Base-by-base conservation (phyloP, 2,329 filamentous ascomycete genomes). In the Elsinoe perseae region DNA sequence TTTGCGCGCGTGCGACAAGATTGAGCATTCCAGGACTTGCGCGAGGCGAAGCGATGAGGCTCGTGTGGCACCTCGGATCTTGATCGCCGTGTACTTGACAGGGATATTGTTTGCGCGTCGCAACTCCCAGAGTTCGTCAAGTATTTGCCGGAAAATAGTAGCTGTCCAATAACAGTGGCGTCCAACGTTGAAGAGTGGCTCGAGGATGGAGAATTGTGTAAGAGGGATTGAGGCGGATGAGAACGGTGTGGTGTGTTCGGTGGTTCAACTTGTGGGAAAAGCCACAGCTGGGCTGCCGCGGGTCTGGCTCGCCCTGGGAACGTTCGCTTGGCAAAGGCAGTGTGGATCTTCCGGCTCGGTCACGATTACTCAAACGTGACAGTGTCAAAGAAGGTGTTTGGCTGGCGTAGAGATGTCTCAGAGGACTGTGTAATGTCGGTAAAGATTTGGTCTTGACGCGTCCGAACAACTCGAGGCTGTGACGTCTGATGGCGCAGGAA, bases 261-360 rank as follows among this genome's bases (percentile, higher is more conserved):
- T 52, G 18, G 48, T 36, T 38, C 30, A 32, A 25, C 30, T 28
- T 32, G 28, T 52, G 48, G 48, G 48, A 52, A 38, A 52, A 52
- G 48, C 48, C 48, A 52, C 48, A 52, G 48, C 48, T 52, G 48
- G 46, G 25, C 48, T 38, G 48, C 48, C 48, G 48, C 30, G 30
- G 48, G 48, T 52, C 48, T 52, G 48, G 48, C 48, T 52, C 48
- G 48, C 30, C 30, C 48, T 36, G 30, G 14, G 25, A 52, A 52
- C 48, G 48, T 52, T 50, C 25, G 28, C 48, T 52, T 52, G 48
- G 48, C 40, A 25, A n/a, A n/a, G n/a, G 40, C 30, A 38, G 38
- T 21, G 48, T 52, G 48, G 48, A 52, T 14, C 48, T 38, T n/a
- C 12, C 20, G 48, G 20, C 16, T 16, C 16, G 25, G 25, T 30